Conservation (phyloP, 495 filamentous ascomycete genomes). For the Penicillium flavigenum region DNA sequence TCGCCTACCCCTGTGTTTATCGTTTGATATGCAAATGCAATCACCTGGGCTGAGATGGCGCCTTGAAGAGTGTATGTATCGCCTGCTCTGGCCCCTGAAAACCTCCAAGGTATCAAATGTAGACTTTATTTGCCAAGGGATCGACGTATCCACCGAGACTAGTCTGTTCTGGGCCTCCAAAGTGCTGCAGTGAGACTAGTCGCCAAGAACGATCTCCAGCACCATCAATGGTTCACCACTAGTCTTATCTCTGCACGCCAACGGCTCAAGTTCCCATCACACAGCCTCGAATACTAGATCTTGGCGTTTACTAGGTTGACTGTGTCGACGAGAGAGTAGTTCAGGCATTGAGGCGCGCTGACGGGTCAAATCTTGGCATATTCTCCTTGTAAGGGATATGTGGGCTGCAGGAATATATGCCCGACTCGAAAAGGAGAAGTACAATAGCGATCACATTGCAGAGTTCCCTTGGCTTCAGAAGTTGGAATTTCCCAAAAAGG, state of each 20-base stretch:
- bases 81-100: conserved; percentile 13
- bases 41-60: background rate
- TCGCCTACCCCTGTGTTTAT: background rate
- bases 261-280: conserved; percentile 8
- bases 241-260: conserved; percentile 8
- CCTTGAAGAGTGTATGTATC: background rate
- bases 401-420: background rate
- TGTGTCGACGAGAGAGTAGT: background rate
- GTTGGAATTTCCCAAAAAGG: background rate
- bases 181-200: conserved; percentile 16
- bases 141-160: conserved; percentile 6
- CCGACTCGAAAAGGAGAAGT: background rate
- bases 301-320: conserved; percentile 5
- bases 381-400: background rate
- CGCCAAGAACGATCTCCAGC: conserved; percentile 22
- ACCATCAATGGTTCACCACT: conserved; percentile 17
- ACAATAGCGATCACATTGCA: background rate
- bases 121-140: conserved; percentile 11
- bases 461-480: background rate
- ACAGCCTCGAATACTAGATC: conserved; percentile 23
- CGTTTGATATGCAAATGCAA: background rate
- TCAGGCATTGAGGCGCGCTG: background rate
- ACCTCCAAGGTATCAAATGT: conserved; percentile 1
- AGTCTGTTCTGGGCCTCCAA: conserved; percentile 8
- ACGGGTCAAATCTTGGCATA: conserved; percentile 7